Conservation (phyloP, 2,329 filamentous ascomycete genomes). For the Colletotrichum magnum region DNA sequence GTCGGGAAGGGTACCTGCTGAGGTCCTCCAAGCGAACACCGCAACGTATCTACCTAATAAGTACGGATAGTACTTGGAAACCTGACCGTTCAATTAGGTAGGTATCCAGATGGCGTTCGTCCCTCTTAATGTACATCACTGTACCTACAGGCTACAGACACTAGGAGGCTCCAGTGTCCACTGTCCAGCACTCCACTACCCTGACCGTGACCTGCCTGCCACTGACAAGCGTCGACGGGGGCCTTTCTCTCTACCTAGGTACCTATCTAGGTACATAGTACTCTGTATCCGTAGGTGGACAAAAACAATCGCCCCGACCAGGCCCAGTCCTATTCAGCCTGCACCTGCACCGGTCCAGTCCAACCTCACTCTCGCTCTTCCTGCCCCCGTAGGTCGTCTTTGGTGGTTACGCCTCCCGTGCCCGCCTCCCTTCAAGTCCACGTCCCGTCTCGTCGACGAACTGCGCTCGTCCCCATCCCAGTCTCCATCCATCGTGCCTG, state of each 20-base stretch:
- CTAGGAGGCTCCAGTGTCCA: constrained; percentile 32
- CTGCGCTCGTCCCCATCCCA: background rate
- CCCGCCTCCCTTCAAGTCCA: constrained; percentile 28
- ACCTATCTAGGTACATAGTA: no score
- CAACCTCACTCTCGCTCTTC: constrained; percentile 35
- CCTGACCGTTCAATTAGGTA: background rate
- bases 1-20: no score
- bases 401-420: constrained; percentile 28
- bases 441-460: background rate
- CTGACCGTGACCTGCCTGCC: constrained; percentile 35
- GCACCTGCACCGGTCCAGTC: constrained; percentile 30
- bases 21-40: no score
- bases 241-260: constrained; percentile 23
- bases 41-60: background rate
- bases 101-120: background rate
- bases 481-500: background rate
- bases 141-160: no score
- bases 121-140: no score
- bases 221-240: constrained; percentile 37
- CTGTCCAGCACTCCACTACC: constrained; percentile 28
- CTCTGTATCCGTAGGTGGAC: background rate
- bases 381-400: constrained; percentile 23
- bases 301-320: constrained; percentile 36
- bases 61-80: background rate
- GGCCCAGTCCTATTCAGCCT: constrained; percentile 19